Conservation (phyloP, 2,329 filamentous ascomycete species). For the Talaromyces verruculosus region DNA sequence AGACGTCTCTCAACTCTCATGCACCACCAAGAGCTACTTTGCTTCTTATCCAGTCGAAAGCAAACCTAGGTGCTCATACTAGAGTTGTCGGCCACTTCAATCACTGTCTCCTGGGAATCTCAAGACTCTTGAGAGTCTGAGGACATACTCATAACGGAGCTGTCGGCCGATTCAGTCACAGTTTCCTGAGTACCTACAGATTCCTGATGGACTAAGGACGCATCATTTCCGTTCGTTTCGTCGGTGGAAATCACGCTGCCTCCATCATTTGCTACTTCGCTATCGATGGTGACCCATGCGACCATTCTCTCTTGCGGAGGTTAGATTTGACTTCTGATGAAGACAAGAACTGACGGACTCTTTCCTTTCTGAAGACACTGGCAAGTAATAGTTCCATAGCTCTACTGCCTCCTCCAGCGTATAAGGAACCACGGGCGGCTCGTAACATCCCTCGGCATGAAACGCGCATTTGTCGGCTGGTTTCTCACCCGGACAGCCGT, state of each 20-base stretch:
- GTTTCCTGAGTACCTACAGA: too few species aligned
- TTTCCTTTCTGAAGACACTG: background rate
- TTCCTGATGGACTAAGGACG: too few species aligned
- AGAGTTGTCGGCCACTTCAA: background rate
- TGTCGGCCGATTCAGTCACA: too few species aligned
- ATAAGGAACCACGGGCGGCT: background rate
- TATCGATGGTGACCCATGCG: background rate
- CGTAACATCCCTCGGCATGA: background rate
- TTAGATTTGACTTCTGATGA: background rate
- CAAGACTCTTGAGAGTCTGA: too few species aligned
- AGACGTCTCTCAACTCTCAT: background rate
- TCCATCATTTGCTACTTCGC: background rate
- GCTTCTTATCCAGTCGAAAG: background rate
- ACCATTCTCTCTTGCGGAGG: background rate
- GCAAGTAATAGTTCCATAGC: background rate
- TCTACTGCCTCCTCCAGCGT: background rate
- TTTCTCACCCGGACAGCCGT: background rate
- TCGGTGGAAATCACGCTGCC: too few species aligned
- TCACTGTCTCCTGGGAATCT: too few species aligned
- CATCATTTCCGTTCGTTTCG: too few species aligned
- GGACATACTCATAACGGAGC: too few species aligned
- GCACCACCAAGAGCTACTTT: too few species aligned
- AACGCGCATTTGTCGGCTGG: background rate
- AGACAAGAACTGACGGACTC: background rate
- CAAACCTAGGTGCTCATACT: background rate